Conservation (phyloP, 2,329 filamentous ascomycete species). For the Aureobasidium sp. region DNA sequence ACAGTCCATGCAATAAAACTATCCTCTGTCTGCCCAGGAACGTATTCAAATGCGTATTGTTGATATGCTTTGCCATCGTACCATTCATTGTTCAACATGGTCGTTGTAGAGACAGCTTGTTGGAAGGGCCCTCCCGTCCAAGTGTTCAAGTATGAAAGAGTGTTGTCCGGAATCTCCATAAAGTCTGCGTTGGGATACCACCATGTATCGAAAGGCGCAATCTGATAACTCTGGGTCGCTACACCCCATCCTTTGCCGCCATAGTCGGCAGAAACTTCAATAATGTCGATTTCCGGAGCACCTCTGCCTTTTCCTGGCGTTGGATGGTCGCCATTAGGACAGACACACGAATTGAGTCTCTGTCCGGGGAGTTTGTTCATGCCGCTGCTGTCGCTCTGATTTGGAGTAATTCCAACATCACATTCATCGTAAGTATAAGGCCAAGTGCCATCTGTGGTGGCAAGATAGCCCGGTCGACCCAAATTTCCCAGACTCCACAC, state of each 20-base stretch:
- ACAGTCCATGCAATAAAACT: constrained; percentile 48
- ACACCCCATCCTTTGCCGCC: constrained; percentile 32
- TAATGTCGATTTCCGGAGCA: constrained; percentile 44
- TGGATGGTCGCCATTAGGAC: constrained; percentile 41
- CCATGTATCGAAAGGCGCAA: constrained; percentile 40
- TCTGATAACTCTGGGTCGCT: constrained; percentile 44
- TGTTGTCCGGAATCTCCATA: constrained; percentile 44
- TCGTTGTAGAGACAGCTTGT: constrained; percentile 50
- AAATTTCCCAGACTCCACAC: constrained; percentile 51
- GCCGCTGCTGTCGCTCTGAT: constrained; percentile 41
- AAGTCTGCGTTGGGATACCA: constrained; percentile 49
- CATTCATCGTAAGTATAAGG: constrained; percentile 49
- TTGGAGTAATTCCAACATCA: constrained; percentile 45
- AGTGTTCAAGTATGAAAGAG: constrained; percentile 43
- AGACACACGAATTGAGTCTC: constrained; percentile 40
- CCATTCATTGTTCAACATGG: constrained; percentile 49
- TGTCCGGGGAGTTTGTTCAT: constrained; percentile 40
- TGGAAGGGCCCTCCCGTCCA: constrained; percentile 51
- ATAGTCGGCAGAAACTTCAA: constrained; percentile 38
- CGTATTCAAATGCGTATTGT: constrained; percentile 51
- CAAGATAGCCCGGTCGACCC: constrained; percentile 45
- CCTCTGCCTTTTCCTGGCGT: constrained; percentile 42
- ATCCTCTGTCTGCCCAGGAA: constrained; percentile 40
- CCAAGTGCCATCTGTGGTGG: constrained; percentile 49
- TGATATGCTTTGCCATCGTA: constrained; percentile 49